phyloP scores from a whole-genome alignment of 2,329 filamentous ascomycete species.

The Thelonectria olida region DNA sequence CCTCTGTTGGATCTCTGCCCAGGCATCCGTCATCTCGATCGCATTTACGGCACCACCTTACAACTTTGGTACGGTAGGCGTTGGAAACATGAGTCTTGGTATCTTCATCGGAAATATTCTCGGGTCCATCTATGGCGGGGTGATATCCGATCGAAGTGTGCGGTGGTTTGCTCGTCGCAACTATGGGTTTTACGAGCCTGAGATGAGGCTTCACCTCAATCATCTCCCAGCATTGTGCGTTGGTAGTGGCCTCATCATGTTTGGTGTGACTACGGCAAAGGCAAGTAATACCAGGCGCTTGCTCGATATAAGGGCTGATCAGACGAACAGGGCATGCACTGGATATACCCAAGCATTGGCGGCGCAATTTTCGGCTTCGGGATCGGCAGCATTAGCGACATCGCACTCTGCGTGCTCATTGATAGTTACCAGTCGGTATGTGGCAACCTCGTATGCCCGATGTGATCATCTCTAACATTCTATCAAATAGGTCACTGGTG shows the following conservation, averaged over 20 bases:
- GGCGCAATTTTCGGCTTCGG: slow-evolving; percentile 47
- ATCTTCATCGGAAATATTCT: slow-evolving; percentile 48
- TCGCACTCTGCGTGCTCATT: slow-evolving; percentile 43
- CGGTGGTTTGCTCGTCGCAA: slow-evolving; percentile 47
- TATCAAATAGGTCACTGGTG: slow-evolving; percentile 10
- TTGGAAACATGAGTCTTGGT: slow-evolving; percentile 36
- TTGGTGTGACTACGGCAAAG: slow-evolving; percentile 44
- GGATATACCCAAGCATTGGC: slow-evolving; percentile 47
- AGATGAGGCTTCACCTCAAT: slow-evolving; percentile 49
- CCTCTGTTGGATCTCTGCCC: slow-evolving; percentile 46
- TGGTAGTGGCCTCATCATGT: slow-evolving; percentile 48
- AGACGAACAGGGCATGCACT: slow-evolving; percentile 48
- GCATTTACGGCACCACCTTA: slow-evolving; percentile 45
- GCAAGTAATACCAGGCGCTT: slow-evolving; percentile 38
- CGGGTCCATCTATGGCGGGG: slow-evolving; percentile 46
- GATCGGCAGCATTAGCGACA: slow-evolving; percentile 46
- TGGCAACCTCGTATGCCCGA: background rate
- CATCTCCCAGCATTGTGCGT: slow-evolving; percentile 41
- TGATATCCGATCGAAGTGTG: slow-evolving; percentile 47
- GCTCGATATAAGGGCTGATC: no score
- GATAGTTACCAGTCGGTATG: slow-evolving; percentile 41
- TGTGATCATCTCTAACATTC: no score
- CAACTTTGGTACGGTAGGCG: slow-evolving; percentile 32
- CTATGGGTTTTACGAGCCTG: slow-evolving; percentile 51
- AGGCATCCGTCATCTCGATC: slow-evolving; percentile 42